phyloP scores from a whole-genome alignment of 2,329 filamentous ascomycete species.

The Verticillium nonalfalfae region DNA sequence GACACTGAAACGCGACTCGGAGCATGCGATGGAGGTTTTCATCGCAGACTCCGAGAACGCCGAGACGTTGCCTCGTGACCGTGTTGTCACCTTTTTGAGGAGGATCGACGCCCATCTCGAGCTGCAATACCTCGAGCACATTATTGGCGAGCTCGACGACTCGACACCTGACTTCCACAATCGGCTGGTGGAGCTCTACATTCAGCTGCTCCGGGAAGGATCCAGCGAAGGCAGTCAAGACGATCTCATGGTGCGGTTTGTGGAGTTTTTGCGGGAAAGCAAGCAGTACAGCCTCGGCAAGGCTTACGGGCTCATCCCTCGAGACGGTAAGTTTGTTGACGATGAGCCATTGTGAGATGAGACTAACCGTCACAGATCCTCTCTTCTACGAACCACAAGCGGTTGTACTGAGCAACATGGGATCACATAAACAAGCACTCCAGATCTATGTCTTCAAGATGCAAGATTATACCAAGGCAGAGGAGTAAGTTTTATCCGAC shows the following conservation, averaged over 20 bases:
- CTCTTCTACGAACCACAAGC: slow-evolving; percentile 86
- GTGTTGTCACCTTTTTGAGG: slow-evolving; percentile 68
- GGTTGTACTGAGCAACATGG: slow-evolving; percentile 90
- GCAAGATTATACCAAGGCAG: slow-evolving; percentile 78
- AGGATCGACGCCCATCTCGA: slow-evolving; percentile 66
- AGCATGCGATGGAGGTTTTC: slow-evolving; percentile 87
- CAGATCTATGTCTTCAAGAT: slow-evolving; percentile 97
- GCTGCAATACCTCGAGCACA: slow-evolving; percentile 79
- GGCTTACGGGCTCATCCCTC: slow-evolving; percentile 71
- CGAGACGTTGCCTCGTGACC: slow-evolving; percentile 69
- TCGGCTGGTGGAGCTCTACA: slow-evolving; percentile 62
- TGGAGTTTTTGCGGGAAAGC: slow-evolving; percentile 70
- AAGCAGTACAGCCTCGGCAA: slow-evolving; percentile 73
- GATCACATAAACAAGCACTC: slow-evolving; percentile 89
- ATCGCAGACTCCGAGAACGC: slow-evolving; percentile 91
- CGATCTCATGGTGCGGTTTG: slow-evolving; percentile 57
- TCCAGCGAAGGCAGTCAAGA: slow-evolving; percentile 36
- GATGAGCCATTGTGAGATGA: background rate
- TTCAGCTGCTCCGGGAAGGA: slow-evolving; percentile 47
- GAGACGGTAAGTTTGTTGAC: slow-evolving; percentile 56
- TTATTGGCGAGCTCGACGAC: slow-evolving; percentile 83
- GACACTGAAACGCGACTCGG: slow-evolving; percentile 68
- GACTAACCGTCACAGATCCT: slow-evolving; percentile 49
- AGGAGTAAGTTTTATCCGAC: slow-evolving; percentile 58
- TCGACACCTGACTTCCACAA: slow-evolving; percentile 83